Percentiles rank a stretch among this genome's conserved stretches.
These are phyloP conservation scores for Yamadazyma endophytica DNA, from an alignment of 805 yeast species.

Conservation along the genomic window DNA sequence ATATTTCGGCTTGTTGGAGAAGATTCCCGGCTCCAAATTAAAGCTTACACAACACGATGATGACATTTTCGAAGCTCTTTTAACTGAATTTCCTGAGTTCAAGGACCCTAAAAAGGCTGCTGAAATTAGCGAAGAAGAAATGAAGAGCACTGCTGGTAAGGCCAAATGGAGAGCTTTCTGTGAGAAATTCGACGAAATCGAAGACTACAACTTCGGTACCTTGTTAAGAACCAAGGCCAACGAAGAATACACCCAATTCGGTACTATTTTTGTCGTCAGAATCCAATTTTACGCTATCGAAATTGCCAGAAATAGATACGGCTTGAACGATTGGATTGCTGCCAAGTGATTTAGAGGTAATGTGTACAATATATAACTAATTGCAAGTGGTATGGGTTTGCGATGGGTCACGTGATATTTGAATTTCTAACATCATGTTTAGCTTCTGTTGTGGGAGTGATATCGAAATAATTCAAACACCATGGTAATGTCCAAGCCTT, in stretches of 20 bases:
- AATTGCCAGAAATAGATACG: slow-evolving; percentile 85
- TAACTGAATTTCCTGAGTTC: slow-evolving; percentile 86
- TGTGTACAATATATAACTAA: not conserved
- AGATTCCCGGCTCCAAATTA: slow-evolving; percentile 74
- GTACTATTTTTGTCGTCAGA: slow-evolving; percentile 86
- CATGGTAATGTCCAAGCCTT: no score
- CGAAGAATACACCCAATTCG: slow-evolving; percentile 75
- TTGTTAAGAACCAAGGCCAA: slow-evolving; percentile 69
- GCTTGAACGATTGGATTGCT: slow-evolving; percentile 85
- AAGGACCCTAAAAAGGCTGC: slow-evolving; percentile 53
- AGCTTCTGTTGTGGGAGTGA: not conserved
- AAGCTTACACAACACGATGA: slow-evolving; percentile 71
- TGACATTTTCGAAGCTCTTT: slow-evolving; percentile 56
- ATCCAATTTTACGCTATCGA: slow-evolving; percentile 94
- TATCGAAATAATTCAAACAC: no score
- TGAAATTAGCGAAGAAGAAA: slow-evolving; percentile 65
- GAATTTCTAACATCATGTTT: not conserved
- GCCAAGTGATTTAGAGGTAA: slow-evolving; percentile 16
- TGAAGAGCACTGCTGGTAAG: slow-evolving; percentile 79
- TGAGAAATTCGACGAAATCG: slow-evolving; percentile 77
- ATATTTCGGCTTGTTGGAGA: slow-evolving; percentile 77
- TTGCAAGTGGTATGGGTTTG: not conserved
- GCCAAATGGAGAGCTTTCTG: slow-evolving; percentile 88
- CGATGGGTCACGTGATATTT: not conserved
- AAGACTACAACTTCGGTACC: slow-evolving; percentile 95